Evolutionary conservation across 2,329 filamentous ascomycete species (phyloP), one percentile per base, ranked within the genome.

Genomic region (Cladosporium velox): DNA sequence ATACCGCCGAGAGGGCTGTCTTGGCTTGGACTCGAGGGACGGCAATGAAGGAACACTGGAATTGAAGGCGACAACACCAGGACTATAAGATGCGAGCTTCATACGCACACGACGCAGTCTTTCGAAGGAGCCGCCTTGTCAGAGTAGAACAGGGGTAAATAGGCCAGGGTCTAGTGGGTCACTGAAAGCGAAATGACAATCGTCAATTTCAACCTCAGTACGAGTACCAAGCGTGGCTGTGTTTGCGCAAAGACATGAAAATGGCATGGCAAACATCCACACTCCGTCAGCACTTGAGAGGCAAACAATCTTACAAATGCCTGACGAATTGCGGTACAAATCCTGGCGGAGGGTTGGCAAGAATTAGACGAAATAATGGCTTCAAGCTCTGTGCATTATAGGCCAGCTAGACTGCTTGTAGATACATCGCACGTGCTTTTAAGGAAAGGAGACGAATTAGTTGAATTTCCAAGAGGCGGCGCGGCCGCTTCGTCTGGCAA

Each of bases 131-230:
- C 18, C 44, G 59, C 35, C n/a, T 51, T 30, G 49, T n/a, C 12
- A n/a, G 11, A 26, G 28, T n/a, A n/a, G 11, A 26, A 35, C 47
- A 52, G 59, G 47, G 32, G 6, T 38, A 11, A 3, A 14, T 54
- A 21, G 47, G 21, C 38, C 57, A 59, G 57, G 30, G n/a, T 62
- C 14, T 18, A 14, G 28, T 38, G 47, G 44, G 59, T 47, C 28
- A 21, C 47, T 38, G 30, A 18, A 62, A 52, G 44, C 44, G 59
- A 52, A 14, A 62, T 62, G 59, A 62, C 44, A 38, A 35, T 28
- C 44, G n/a, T 28, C 59, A 38, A 21, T 41, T 34, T 47, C 32
- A 10, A n/a, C 32, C 26, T 34, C 55, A n/a, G 28, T 32, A 41
- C 32, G 32, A 58, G 14, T 24, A 38, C 55, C n/a, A 34, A 58